Evolutionary conservation across 495 filamentous ascomycete species (phyloP).

Genomic region (Terfezia boudieri): DNA sequence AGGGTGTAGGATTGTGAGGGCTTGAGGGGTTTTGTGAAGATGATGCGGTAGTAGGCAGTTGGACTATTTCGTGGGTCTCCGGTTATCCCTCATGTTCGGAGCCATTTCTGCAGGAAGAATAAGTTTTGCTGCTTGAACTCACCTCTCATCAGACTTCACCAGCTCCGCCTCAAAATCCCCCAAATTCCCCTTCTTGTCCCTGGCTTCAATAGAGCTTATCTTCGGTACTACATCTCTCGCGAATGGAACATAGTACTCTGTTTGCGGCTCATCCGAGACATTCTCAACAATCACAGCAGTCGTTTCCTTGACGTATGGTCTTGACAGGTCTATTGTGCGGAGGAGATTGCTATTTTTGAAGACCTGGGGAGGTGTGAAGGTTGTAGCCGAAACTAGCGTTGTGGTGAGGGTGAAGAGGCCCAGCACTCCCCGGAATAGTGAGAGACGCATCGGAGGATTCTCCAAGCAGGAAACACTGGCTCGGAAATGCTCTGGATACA

Average conservation of each 20-base stretch:
- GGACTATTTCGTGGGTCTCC: constrained; percentile 26
- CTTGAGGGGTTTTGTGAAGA: constrained; percentile 48
- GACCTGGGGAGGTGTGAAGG: constrained; percentile 65
- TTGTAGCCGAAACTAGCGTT: constrained; percentile 3
- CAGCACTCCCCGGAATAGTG: background rate
- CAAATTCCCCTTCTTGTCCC: constrained; percentile 59
- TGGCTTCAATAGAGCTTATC: constrained; percentile 71
- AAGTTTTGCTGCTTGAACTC: constrained; percentile 1
- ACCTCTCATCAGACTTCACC: constrained; percentile 42
- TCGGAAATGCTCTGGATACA: no score
- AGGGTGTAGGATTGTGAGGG: constrained; percentile 61
- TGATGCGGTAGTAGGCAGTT: constrained; percentile 65
- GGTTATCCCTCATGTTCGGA: no score
- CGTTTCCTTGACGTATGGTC: constrained; percentile 66
- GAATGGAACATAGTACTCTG: constrained; percentile 77
- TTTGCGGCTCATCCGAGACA: constrained; percentile 44
- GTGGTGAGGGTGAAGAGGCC: constrained; percentile 2
- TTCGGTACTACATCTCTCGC: constrained; percentile 45
- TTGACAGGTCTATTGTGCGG: constrained; percentile 76
- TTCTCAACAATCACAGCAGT: constrained; percentile 93
- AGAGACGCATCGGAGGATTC: background rate
- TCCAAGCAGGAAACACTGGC: no score
- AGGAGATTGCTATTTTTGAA: constrained; percentile 85
- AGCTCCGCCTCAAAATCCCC: constrained; percentile 44
- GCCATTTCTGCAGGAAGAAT: no score